Evolutionary conservation across 305 asterid genomes (phyloP), one percentile per base, ranked within the genome.

Genomic region (Petunia hybrid): DNA sequence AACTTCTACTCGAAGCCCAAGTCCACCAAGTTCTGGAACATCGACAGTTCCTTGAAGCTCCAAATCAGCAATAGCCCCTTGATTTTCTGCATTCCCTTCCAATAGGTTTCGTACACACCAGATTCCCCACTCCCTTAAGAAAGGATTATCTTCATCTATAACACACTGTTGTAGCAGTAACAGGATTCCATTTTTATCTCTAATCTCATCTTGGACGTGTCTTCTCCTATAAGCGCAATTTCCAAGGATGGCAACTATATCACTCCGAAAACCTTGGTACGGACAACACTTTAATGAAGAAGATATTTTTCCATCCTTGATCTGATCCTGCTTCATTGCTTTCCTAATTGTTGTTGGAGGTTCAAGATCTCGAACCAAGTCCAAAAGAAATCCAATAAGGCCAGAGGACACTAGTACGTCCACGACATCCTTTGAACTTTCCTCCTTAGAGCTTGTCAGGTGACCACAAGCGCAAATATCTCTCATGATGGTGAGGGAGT

Each of bases 111-210:
- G 89, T 81, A 88, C 81, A 1, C 89, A 60, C 95, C 94, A 93
- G 48, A 94, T 85, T 39, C 97, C 98, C 98, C 98, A 95, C 77
- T 94, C 98, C 86, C 97, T 91, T 88, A 89, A 77, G 82, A 87
- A 94, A 0, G 98, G 94, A 78, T 89, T 93, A 43, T 95, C 96
- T 69, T 92, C 98, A 78, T 93, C 98, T 38, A 82, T 67, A 70
- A 88, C 96, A 56, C 95, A 86, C 74, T 95, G 95, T 61, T 93
- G 98, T 65, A 93, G 83, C 85, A 95, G 31, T 9, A 91, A 63
- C 76, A 91, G 88, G 81, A 93, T 88, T 61, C 92, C 99, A 36
- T 89, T 86, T 56, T 79, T 83, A 85, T 87, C 91, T 80, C 97
- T 87, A 43, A 91, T 87, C 84, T 88, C 91, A 77, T 91, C 94